These are phyloP conservation scores for Penicillium sp. DNA, from an alignment of 2,329 filamentous ascomycete genomes.

Conservation along the genomic window DNA sequence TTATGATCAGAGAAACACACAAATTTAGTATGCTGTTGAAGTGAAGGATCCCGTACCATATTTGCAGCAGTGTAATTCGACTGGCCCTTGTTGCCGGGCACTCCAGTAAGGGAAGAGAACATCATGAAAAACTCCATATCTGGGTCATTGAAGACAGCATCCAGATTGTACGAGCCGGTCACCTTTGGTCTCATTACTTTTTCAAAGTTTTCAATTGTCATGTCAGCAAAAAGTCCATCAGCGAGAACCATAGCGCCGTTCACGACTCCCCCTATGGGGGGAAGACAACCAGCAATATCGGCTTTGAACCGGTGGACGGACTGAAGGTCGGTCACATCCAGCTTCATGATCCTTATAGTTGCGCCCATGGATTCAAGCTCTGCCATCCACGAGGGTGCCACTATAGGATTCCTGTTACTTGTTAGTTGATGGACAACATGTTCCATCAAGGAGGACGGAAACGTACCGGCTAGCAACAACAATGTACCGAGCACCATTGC, in stretches of 20 bases:
- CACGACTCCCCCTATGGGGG: background rate
- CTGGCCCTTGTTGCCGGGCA: background rate
- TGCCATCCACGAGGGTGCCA: too few relatives aligned
- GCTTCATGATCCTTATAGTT: background rate
- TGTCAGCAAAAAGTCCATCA: background rate
- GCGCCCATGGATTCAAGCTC: constrained; percentile 9
- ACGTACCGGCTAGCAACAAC: constrained; percentile 27
- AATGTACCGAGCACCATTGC: constrained; percentile 22
- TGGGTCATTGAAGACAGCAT: background rate
- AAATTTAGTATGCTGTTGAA: too few relatives aligned
- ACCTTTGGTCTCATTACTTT: background rate
- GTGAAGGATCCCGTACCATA: too few relatives aligned
- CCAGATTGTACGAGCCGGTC: background rate
- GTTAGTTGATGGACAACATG: too few relatives aligned
- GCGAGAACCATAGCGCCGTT: background rate
- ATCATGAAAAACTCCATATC: background rate
- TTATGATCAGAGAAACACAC: too few relatives aligned
- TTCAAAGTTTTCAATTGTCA: background rate
- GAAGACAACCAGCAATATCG: background rate
- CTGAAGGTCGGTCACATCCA: background rate
- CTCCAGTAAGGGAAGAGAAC: background rate
- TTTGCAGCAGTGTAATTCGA: background rate
- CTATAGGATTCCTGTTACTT: too few relatives aligned
- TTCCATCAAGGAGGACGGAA: too few relatives aligned
- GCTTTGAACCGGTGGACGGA: background rate